Evolutionary conservation across 2,329 filamentous ascomycete genomes (phyloP).

Genomic region (Cordyceps militaris): DNA sequence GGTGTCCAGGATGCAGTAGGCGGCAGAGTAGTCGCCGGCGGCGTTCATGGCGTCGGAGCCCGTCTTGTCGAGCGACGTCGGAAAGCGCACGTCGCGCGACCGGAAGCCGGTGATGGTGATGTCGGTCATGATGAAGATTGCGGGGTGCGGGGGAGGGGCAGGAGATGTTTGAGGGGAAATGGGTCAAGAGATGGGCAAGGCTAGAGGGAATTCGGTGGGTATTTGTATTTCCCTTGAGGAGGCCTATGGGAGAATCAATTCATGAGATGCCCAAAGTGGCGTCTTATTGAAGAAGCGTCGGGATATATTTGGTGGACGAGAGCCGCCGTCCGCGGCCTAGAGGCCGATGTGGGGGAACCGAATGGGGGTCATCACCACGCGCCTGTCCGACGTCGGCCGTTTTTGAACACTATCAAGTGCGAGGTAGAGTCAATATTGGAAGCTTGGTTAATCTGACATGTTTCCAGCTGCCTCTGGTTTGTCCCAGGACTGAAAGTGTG

Average conservation of each 20-base stretch:
- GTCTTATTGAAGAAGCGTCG: neutral
- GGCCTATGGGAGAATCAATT: neutral
- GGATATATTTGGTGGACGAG: neutral
- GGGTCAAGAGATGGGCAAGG: neutral
- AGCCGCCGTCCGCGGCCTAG: constrained; percentile 19
- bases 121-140: constrained; percentile 28
- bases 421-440: no score
- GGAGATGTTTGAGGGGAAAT: neutral
- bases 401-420: neutral
- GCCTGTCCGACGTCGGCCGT: constrained; percentile 17
- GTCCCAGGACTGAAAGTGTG: no score
- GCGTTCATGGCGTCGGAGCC: constrained; percentile 96
- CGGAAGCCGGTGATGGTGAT: constrained; percentile 67
- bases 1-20: constrained; percentile 88
- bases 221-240: neutral
- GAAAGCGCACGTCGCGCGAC: constrained; percentile 70
- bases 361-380: constrained; percentile 25
- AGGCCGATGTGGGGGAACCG: constrained; percentile 21
- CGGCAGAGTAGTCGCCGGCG: constrained; percentile 83
- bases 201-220: neutral
- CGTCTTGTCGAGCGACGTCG: constrained; percentile 93
- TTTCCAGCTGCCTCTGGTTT: no score
- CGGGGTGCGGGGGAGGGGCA: neutral
- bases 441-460: no score
- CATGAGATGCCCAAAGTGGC: neutral